Percentiles rank a stretch among this genome's conserved stretches.
These are phyloP conservation scores for Daldinia eschscholtzii DNA, from an alignment of 2,329 filamentous ascomycete species.

Conservation along the genomic window DNA sequence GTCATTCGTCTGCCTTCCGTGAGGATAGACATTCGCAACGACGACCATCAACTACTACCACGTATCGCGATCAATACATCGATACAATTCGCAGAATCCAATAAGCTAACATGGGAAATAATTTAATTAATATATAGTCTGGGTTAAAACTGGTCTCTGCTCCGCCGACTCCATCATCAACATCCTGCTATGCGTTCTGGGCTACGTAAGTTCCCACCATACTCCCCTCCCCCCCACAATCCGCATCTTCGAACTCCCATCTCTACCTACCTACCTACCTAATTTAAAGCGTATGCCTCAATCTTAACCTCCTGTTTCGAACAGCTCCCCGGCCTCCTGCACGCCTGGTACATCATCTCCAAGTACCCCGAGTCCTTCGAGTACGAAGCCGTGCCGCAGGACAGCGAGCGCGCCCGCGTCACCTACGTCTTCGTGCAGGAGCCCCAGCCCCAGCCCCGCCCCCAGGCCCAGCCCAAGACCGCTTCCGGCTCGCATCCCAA, in stretches of 20 bases:
- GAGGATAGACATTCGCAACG: constrained; percentile 5
- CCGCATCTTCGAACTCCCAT: constrained; percentile 47
- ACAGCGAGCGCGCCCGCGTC: constrained; percentile 67
- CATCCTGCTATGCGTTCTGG: constrained; percentile 85
- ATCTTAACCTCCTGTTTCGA: constrained; percentile 22
- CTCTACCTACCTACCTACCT: no score
- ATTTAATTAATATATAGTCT: constrained; percentile 70
- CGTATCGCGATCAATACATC: neutral
- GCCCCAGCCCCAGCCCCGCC: constrained; percentile 48
- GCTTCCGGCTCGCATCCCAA: constrained; percentile 54
- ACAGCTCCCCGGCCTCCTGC: constrained; percentile 85
- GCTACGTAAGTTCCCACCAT: constrained; percentile 64
- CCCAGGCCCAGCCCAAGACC: constrained; percentile 49
- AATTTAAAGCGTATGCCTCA: no score
- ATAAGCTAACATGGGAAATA: constrained; percentile 50
- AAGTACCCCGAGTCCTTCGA: constrained; percentile 84
- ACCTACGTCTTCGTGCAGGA: constrained; percentile 81
- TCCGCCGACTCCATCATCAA: constrained; percentile 94
- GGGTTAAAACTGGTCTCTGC: constrained; percentile 96
- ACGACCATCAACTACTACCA: constrained; percentile 49
- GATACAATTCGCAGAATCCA: neutral
- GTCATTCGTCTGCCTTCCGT: constrained; percentile 30
- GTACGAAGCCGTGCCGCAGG: constrained; percentile 74
- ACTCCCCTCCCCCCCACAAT: neutral
- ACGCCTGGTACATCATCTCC: constrained; percentile 98